phyloP scores from a whole-genome alignment of 192 early-diverging fungal genomes.

The Backusella australiensis region DNA sequence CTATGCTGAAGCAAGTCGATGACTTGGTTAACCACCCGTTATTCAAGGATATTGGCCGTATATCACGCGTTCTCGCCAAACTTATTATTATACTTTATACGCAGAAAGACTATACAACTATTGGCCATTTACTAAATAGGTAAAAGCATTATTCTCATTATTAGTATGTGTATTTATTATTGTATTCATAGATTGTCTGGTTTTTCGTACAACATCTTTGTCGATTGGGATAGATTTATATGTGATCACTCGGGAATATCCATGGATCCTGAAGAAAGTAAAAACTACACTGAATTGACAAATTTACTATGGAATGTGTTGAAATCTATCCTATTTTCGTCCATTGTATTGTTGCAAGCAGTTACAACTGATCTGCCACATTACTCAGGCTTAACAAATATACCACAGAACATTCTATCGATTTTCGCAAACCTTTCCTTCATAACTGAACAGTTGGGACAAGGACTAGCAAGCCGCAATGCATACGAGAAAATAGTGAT shows the following conservation, averaged over 20 bases:
- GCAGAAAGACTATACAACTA: not conserved
- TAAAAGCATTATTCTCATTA: not conserved
- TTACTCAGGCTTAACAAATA: not conserved
- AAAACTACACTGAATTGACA: not conserved
- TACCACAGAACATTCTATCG: conserved; percentile 25
- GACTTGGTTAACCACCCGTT: not conserved
- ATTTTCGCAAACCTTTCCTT: conserved; percentile 49
- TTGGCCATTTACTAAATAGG: not conserved
- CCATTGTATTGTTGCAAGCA: conserved; percentile 43
- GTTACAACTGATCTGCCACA: conserved; percentile 21
- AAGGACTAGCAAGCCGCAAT: conserved; percentile 38
- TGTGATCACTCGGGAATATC: not conserved
- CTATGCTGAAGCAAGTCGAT: not conserved
- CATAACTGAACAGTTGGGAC: conserved; percentile 39
- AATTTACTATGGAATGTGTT: conserved; percentile 36
- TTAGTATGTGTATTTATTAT: not conserved
- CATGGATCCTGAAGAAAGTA: not conserved
- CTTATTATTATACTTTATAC: not conserved
- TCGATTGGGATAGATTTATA: conserved; percentile 21
- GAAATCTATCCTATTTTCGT: conserved; percentile 46
- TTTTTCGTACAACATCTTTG: conserved; percentile 11
- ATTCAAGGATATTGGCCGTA: conserved; percentile 32
- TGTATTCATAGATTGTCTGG: not conserved
- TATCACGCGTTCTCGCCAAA: conserved; percentile 25
- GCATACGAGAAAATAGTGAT: conserved; percentile 43